These are phyloP conservation scores for Betula pendula DNA, from an alignment of 306 rosid species.

Conservation along the genomic window DNA sequence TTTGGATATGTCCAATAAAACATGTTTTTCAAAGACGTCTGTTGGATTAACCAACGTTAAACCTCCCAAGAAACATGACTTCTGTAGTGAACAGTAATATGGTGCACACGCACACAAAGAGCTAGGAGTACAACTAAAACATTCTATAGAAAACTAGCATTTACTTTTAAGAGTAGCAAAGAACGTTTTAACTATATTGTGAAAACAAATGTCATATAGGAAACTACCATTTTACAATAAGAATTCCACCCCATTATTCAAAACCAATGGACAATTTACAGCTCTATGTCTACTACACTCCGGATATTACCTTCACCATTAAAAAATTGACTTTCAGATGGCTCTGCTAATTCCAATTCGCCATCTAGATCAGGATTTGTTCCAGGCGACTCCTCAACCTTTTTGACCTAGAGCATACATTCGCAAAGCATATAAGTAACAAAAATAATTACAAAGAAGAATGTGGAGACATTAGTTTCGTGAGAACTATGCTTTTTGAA, in stretches of 20 bases:
- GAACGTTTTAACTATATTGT: slow-evolving; percentile 2
- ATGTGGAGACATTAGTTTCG: not conserved
- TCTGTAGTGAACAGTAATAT: not conserved
- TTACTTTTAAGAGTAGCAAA: not conserved
- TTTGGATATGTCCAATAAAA: no score
- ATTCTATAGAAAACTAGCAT: not conserved
- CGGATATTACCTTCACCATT: slow-evolving; percentile 50
- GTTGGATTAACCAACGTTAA: no score
- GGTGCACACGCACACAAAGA: not conserved
- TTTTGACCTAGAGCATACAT: slow-evolving; percentile 61
- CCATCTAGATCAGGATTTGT: slow-evolving; percentile 34
- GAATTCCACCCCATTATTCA: not conserved
- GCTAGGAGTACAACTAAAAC: not conserved
- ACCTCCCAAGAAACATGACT: not conserved
- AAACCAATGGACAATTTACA: not conserved
- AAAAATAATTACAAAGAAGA: slow-evolving; percentile 15
- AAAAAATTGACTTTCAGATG: slow-evolving; percentile 37
- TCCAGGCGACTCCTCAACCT: slow-evolving; percentile 46
- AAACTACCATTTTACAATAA: not conserved
- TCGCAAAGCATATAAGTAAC: slow-evolving; percentile 20
- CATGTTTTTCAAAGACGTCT: no score
- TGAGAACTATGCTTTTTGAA: slow-evolving; percentile 1
- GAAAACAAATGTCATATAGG: not conserved
- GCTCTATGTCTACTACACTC: no score
- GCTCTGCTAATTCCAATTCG: slow-evolving; percentile 41